Percentiles rank a stretch among this genome's conserved stretches.
Evolutionary conservation across 345 rosid genomes (phyloP).

Genomic region (Populus alba): DNA sequence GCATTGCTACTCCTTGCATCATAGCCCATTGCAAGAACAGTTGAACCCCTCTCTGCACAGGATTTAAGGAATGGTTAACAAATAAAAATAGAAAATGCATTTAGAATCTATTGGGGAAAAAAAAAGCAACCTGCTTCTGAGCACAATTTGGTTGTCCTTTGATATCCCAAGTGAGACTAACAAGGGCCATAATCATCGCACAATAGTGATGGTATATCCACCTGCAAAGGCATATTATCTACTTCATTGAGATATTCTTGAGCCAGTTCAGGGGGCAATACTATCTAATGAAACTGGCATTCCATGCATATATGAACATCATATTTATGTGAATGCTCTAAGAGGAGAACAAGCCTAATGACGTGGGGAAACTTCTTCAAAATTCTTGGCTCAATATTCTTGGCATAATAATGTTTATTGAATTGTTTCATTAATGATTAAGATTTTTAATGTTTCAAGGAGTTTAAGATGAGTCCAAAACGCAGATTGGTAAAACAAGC

Average conservation of each 20-base stretch:
- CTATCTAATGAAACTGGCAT: background rate
- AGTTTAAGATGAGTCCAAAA: no score
- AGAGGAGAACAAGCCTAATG: background rate
- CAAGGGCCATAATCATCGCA: slow-evolving; percentile 94
- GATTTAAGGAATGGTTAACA: slow-evolving; percentile 15
- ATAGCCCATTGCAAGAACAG: slow-evolving; percentile 99
- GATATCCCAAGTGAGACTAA: slow-evolving; percentile 99
- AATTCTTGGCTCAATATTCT: background rate
- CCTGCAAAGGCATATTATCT: slow-evolving; percentile 50
- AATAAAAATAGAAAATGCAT: background rate
- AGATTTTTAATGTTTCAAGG: no score
- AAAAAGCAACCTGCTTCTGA: slow-evolving; percentile 72
- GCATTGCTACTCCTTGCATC: slow-evolving; percentile 99
- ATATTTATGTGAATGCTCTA: background rate
- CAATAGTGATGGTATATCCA: slow-evolving; percentile 98
- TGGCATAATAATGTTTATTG: background rate
- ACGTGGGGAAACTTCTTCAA: no score
- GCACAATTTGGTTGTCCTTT: slow-evolving; percentile 96
- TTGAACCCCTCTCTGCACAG: slow-evolving; percentile 88
- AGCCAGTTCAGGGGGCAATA: background rate
- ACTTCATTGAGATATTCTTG: slow-evolving; percentile 7
- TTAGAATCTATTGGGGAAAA: slow-evolving; percentile 8
- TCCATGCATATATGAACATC: background rate
- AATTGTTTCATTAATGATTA: no score
- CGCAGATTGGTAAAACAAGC: no score